Percentiles rank a stretch among this genome's conserved stretches.
Conservation (phyloP, 805 yeast genomes). For the Metschnikowia hibisci region DNA sequence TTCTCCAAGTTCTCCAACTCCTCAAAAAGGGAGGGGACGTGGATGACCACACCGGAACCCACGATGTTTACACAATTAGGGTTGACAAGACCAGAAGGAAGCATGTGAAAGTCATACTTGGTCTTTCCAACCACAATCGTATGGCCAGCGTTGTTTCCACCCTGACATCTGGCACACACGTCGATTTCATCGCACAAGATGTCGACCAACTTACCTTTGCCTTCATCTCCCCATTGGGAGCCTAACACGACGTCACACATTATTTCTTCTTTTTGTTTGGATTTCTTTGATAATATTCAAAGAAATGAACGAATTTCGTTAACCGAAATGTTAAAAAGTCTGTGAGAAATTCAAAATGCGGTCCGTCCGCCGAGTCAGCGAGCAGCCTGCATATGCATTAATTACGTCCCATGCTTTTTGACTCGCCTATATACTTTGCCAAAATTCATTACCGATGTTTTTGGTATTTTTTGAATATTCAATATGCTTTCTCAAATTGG, state of each 20-base stretch:
- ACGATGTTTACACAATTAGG: conserved; percentile 84
- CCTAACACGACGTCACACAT: conserved; percentile 95
- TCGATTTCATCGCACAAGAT: conserved; percentile 91
- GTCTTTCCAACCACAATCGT: conserved; percentile 87
- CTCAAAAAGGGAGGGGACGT: conserved; percentile 85
- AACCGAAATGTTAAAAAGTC: conserved; percentile 20
- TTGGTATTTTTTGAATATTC: background rate
- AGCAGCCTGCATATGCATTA: background rate
- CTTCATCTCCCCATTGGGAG: conserved; percentile 99
- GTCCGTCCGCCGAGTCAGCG: conserved; percentile 4
- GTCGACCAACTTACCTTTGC: conserved; percentile 97
- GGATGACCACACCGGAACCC: conserved; percentile 96
- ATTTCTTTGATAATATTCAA: conserved; percentile 16
- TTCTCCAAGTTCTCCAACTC: conserved; percentile 78
- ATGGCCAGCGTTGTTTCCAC: conserved; percentile 99
- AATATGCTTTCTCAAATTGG: too few species aligned
- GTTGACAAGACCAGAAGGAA: conserved; percentile 96
- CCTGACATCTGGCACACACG: conserved; percentile 96
- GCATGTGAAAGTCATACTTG: conserved; percentile 97
- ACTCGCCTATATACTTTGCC: background rate
- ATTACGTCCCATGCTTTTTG: background rate
- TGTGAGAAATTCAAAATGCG: conserved; percentile 5
- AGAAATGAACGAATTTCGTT: conserved; percentile 29
- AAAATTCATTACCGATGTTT: background rate
- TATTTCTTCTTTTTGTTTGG: conserved; percentile 2